Evolutionary conservation across 495 filamentous ascomycete species (phyloP).

Genomic region (Penicillium maclennaniae): DNA sequence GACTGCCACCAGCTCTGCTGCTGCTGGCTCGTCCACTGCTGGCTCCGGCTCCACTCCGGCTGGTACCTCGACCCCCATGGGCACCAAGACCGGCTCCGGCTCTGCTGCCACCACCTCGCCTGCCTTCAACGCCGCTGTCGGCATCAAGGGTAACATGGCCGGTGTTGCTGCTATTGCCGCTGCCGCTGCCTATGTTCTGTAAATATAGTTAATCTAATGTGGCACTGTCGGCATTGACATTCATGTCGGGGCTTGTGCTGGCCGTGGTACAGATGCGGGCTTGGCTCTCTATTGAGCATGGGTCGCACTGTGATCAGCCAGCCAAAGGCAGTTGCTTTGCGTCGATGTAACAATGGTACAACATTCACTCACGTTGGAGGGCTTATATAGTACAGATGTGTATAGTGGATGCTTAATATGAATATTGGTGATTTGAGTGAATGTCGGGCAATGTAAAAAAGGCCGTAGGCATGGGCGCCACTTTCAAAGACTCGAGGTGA

Average conservation of each 20-base stretch:
- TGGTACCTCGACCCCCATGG: slow-evolving; percentile 11
- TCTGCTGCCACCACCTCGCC: slow-evolving; percentile 16
- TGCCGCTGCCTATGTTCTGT: slow-evolving; percentile 32
- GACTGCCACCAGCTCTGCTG: background rate
- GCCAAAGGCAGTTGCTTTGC: no score
- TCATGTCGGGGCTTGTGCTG: background rate
- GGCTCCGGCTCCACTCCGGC: slow-evolving; percentile 7
- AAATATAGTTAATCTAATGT: slow-evolving; percentile 24
- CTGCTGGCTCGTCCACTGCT: slow-evolving; percentile 10
- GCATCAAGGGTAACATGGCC: slow-evolving; percentile 28
- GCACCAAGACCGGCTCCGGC: slow-evolving; percentile 10
- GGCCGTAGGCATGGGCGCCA: no score
- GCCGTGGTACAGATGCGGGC: no score
- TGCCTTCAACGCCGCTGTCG: slow-evolving; percentile 21
- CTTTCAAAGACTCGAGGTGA: no score
- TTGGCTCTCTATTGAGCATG: background rate
- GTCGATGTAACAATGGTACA: background rate
- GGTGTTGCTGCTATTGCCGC: slow-evolving; percentile 29
- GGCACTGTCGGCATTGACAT: slow-evolving; percentile 28
- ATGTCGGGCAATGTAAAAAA: no score
- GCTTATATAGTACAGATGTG: slow-evolving; percentile 1
- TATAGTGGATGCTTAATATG: background rate
- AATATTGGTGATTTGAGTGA: background rate
- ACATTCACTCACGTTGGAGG: background rate
- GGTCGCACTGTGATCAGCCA: no score